A percentile compares a stretch with the other conserved stretches of the same genome.
Conservation (phyloP, 805 yeast species). For the Dipodascopsis tothii region DNA sequence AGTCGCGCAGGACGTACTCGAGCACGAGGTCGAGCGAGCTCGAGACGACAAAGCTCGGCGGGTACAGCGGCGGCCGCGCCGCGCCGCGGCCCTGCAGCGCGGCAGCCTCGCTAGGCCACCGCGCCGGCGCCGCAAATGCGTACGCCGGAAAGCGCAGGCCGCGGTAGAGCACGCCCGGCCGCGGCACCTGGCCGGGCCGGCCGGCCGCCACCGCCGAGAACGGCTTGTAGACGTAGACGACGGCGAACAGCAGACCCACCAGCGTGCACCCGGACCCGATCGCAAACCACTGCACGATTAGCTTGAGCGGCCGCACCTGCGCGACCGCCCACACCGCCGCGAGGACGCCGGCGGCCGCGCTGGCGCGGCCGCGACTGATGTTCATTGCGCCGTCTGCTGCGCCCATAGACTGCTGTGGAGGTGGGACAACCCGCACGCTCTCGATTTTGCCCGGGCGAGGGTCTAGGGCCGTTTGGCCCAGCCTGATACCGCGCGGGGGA, state of each 20-base stretch:
- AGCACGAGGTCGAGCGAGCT: conserved; percentile 47
- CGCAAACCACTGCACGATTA: background rate
- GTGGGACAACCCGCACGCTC: too few relatives aligned
- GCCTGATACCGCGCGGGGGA: too few relatives aligned
- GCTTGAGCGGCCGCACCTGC: background rate
- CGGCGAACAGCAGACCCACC: background rate
- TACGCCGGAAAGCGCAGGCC: conserved; percentile 18
- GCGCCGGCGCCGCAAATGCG: conserved; percentile 14
- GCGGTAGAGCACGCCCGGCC: conserved; percentile 4
- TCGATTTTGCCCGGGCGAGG: too few relatives aligned
- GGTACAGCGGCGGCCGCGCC: conserved; percentile 30
- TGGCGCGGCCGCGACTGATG: too few relatives aligned
- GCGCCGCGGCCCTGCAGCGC: conserved; percentile 9
- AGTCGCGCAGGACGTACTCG: conserved; percentile 43
- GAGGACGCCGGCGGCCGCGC: too few relatives aligned
- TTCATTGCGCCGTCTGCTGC: too few relatives aligned
- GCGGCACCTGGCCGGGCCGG: background rate
- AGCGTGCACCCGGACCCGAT: background rate
- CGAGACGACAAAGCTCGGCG: conserved; percentile 47
- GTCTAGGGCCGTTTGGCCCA: too few relatives aligned
- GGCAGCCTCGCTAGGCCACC: conserved; percentile 10
- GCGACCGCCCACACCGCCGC: too few relatives aligned
- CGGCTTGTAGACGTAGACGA: background rate
- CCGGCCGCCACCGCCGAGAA: background rate
- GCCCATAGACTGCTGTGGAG: too few relatives aligned